Base-by-base conservation (phyloP, 495 filamentous ascomycete species). In the Podospora pseudocomata region DNA sequence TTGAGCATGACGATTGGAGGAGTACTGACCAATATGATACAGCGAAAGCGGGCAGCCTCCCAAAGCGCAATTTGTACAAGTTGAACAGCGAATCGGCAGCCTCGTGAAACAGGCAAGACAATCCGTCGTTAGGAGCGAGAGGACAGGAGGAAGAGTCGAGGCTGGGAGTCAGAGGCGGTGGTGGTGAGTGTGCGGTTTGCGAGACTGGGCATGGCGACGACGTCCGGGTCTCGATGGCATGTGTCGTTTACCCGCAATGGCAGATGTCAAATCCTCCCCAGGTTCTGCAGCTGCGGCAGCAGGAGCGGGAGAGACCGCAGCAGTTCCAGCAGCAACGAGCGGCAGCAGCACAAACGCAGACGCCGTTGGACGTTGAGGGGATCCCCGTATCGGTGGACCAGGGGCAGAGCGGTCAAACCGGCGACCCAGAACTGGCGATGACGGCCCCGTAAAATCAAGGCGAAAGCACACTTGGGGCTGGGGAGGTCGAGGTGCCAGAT, bases 21-120 rank as follows among this genome's bases (percentile, higher is more conserved):
- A 67, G 63, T 66, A 81, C 81, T 82, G 77, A 84, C 81, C 80
- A 83, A 81, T 84, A 83, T 84, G 78, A 81, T 81, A 84, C 79
- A 81, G 74, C 63, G 74, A 73, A 75, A 66, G 57, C 58, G 63
- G 30, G 44, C 23, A 65, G 62, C 60, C 66, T 20, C 23, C 69
- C 70, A 67, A 69, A 61, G 28, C 73, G 72, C 63, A 75, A 75
- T 77, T 74, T 75, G 77, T 72, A 74, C 77, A 76, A 70, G 62
- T 32, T 58, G 62, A 56, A 61, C 30, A 63, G 63, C 74, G 65
- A 79, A 79, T 77, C 66, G 77, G 67, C 59, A 63, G 60, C 65
- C 44, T 55, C 30, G 65, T 11, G 60, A 54, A 63, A 58, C 23
- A 58, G 55, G 23, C 23, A 19, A 58, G 55, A 26, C 11, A 16